Conservation (phyloP, 768 basidiomycete species). For the Hemileccinum rubropunctum region DNA sequence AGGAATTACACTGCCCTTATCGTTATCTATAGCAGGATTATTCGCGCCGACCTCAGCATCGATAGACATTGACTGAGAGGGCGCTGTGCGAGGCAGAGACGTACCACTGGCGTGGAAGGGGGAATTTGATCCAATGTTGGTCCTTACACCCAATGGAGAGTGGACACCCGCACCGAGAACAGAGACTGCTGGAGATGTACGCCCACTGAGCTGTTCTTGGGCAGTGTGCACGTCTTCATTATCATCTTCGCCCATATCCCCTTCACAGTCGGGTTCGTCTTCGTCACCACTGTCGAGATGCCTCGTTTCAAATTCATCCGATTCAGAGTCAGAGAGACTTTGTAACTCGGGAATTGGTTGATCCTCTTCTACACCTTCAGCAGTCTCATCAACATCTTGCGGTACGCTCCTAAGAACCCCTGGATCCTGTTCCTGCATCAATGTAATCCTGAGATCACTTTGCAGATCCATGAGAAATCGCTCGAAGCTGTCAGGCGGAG, state of each 20-base stretch:
- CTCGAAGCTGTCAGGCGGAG: slow-evolving; percentile 72
- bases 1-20: not conserved
- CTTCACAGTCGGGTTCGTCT: slow-evolving; percentile 30
- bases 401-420: not conserved
- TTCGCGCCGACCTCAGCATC: not conserved
- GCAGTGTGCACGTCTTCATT: slow-evolving; percentile 26
- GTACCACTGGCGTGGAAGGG: slow-evolving; percentile 3
- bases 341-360: slow-evolving; percentile 24
- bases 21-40: slow-evolving; percentile 2
- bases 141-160: slow-evolving; percentile 9
- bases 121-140: slow-evolving; percentile 3
- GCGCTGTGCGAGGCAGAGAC: not conserved
- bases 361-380: slow-evolving; percentile 17
- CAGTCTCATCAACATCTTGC: slow-evolving; percentile 9
- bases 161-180: slow-evolving; percentile 14
- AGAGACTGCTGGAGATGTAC: slow-evolving; percentile 25
- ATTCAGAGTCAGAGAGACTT: slow-evolving; percentile 24
- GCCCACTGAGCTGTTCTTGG: slow-evolving; percentile 22
- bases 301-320: slow-evolving; percentile 24
- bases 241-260: slow-evolving; percentile 28
- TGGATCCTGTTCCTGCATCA: slow-evolving; percentile 41
- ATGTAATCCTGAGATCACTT: slow-evolving; percentile 61
- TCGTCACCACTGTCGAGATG: slow-evolving; percentile 20
- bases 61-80: slow-evolving; percentile 8
- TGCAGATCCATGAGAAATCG: slow-evolving; percentile 79